Conservation (phyloP, 129 eudicot species). For the Tagetes erecta region DNA sequence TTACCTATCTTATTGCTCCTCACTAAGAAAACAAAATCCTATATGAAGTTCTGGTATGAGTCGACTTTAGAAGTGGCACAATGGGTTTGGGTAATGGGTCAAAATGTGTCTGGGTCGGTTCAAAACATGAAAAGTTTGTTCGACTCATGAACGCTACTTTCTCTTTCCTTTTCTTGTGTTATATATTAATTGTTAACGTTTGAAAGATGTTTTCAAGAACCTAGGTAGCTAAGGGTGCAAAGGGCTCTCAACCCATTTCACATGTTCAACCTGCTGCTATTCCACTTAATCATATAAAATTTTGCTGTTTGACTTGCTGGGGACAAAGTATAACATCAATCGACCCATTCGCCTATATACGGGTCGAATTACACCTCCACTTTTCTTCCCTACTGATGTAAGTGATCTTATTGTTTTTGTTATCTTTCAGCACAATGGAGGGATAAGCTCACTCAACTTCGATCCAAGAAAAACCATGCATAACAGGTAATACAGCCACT, state of each 20-base stretch:
- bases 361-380: neutral
- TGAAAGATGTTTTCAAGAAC: neutral
- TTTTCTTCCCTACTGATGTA: slow-evolving; percentile 4
- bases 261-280: neutral
- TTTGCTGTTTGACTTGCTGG: neutral
- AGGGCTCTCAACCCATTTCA: neutral
- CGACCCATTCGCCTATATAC: neutral
- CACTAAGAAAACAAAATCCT: neutral
- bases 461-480: slow-evolving; percentile 80
- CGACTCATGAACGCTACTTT: neutral
- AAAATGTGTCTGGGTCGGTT: neutral
- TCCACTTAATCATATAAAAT: neutral
- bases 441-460: slow-evolving; percentile 76
- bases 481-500: slow-evolving; percentile 42
- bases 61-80: neutral
- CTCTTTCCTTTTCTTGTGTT: neutral
- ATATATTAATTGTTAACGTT: neutral
- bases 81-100: neutral
- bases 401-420: slow-evolving; percentile 8
- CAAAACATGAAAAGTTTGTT: neutral
- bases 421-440: slow-evolving; percentile 67
- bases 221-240: too few species aligned
- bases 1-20: neutral
- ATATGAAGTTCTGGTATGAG: neutral
- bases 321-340: neutral